Percentiles rank a stretch among this genome's conserved stretches.
Conservation (phyloP, 202 grass and related monocot species). For the Cymbopogon flexuosus region DNA sequence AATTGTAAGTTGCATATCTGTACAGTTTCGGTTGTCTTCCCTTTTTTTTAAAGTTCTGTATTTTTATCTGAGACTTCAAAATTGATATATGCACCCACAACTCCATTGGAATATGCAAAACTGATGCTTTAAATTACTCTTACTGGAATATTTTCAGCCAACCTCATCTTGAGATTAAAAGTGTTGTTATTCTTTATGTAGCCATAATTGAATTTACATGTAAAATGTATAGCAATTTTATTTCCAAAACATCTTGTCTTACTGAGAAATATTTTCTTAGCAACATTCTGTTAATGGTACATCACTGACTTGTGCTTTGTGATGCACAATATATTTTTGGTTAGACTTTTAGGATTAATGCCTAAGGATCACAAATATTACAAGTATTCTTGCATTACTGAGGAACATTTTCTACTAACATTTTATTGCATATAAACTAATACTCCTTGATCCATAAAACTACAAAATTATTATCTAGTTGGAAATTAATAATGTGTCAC, state of each 20-base stretch:
- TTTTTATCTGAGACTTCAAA: background rate
- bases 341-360: background rate
- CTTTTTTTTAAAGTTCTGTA: background rate
- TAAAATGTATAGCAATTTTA: background rate
- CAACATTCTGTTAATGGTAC: background rate
- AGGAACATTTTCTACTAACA: background rate
- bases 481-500: background rate
- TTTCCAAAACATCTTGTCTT: background rate
- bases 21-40: background rate
- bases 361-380: background rate
- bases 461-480: background rate
- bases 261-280: background rate
- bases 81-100: background rate
- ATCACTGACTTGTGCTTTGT: background rate
- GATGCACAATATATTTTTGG: conserved; percentile 14
- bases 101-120: background rate
- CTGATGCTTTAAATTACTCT: background rate
- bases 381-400: background rate
- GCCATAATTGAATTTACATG: too few relatives aligned
- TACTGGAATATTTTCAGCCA: background rate
- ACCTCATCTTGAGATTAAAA: background rate
- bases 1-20: conserved; percentile 45
- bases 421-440: background rate
- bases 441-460: conserved; percentile 15
- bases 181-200: background rate